These are phyloP conservation scores for Monilinia laxa DNA, from an alignment of 2,329 filamentous ascomycete genomes.

Conservation along the genomic window DNA sequence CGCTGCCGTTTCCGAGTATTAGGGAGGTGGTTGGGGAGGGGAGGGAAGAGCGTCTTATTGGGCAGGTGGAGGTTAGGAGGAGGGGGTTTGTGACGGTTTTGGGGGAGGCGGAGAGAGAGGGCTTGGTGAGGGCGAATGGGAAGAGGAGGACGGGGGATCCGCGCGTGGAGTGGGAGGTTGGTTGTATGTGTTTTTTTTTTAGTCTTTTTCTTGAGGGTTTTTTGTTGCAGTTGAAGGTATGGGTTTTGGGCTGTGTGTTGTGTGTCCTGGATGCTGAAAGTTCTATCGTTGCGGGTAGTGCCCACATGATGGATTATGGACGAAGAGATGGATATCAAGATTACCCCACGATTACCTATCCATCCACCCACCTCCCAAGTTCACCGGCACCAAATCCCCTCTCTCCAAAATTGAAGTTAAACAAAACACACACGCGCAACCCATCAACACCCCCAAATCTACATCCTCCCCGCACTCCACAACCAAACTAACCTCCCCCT, in stretches of 20 bases:
- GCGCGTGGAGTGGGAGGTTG: slow-evolving; percentile 16
- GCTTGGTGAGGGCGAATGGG: not conserved
- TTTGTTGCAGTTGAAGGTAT: no score
- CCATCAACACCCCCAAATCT: no score
- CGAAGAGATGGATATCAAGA: not conserved
- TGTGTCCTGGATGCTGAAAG: not conserved
- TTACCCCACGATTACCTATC: no score
- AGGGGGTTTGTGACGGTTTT: slow-evolving; percentile 1
- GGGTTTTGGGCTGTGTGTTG: no score
- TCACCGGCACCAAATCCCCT: no score
- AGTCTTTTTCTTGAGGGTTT: no score
- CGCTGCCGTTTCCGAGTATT: slow-evolving; percentile 17
- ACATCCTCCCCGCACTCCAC: no score
- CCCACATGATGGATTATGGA: no score
- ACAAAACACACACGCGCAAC: no score
- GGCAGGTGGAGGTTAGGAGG: slow-evolving; percentile 13
- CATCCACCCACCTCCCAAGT: not conserved
- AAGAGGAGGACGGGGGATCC: slow-evolving; percentile 1
- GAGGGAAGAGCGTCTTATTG: slow-evolving; percentile 3
- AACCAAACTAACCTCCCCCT: not conserved
- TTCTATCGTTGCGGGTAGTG: not conserved
- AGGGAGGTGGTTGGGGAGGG: slow-evolving; percentile 3
- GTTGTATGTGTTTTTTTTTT: slow-evolving; percentile 13
- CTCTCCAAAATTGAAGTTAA: no score
- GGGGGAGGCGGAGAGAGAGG: not conserved